Evolutionary conservation across 768 basidiomycete genomes (phyloP).

Genomic region (Mycena indigotica): DNA sequence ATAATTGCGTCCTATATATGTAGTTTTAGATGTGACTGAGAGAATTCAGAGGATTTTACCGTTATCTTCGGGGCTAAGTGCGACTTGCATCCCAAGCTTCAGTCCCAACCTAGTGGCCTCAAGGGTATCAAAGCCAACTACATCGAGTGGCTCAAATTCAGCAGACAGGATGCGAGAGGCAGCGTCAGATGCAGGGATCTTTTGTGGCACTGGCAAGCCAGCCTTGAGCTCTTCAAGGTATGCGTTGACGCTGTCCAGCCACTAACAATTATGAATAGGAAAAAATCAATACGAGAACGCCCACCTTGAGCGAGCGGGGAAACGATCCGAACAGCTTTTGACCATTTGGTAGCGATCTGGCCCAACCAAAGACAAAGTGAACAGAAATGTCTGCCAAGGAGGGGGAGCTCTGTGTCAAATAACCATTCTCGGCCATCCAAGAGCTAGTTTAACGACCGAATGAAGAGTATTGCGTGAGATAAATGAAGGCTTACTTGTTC

Average conservation of each 20-base stretch:
- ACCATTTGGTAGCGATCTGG: conserved; percentile 36
- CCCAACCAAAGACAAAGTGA: conserved; percentile 53
- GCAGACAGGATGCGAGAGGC: conserved; percentile 43
- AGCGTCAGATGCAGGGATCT: conserved; percentile 44
- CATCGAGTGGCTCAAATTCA: conserved; percentile 37
- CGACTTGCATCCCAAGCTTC: conserved; percentile 39
- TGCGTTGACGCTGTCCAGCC: conserved; percentile 45
- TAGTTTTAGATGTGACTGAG: not conserved
- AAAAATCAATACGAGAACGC: conserved; percentile 9
- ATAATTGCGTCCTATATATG: conserved; percentile 37
- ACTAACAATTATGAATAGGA: conserved; percentile 34
- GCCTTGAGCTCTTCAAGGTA: conserved; percentile 35
- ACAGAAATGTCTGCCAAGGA: conserved; percentile 55
- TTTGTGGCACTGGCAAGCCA: conserved; percentile 26
- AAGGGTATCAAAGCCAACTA: conserved; percentile 47
- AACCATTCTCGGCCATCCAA: conserved; percentile 59
- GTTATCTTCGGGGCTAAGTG: conserved; percentile 50
- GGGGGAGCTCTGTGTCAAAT: conserved; percentile 54
- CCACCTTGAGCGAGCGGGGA: conserved; percentile 45
- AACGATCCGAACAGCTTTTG: conserved; percentile 43
- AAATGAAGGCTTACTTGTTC: conserved; percentile 21
- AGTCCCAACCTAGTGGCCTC: conserved; percentile 49
- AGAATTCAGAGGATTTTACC: conserved; percentile 33
- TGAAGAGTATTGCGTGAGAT: no score
- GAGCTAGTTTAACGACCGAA: not conserved